phyloP scores from a whole-genome alignment of 2,329 filamentous ascomycete species.

The Stromatinia cepivora region DNA sequence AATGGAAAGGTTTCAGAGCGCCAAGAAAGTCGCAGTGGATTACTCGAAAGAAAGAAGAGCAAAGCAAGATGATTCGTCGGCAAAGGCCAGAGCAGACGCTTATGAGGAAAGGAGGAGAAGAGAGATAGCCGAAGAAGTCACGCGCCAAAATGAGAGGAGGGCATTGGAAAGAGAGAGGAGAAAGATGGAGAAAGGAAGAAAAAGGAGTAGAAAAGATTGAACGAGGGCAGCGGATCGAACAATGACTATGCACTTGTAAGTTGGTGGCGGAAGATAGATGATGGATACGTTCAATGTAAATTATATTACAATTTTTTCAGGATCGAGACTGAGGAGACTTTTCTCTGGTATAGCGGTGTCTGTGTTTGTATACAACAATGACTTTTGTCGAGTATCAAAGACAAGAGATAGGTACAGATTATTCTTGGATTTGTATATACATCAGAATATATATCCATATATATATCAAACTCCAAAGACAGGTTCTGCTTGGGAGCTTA shows the following conservation, averaged over 20 bases:
- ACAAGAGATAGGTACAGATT: neutral
- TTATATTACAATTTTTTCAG: neutral
- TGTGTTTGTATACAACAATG: neutral
- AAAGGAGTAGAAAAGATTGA: neutral
- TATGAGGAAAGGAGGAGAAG: conserved; percentile 12
- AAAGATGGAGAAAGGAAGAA: neutral
- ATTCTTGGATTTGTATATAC: neutral
- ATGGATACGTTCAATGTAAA: conserved; percentile 12
- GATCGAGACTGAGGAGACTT: neutral
- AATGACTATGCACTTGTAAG: neutral
- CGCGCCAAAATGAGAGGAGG: conserved; percentile 1
- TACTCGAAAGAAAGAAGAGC: conserved; percentile 7
- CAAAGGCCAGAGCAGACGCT: conserved; percentile 4
- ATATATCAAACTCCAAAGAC: neutral
- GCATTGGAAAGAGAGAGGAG: conserved; percentile 12
- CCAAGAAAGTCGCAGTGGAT: neutral
- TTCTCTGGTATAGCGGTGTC: neutral
- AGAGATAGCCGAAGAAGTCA: conserved; percentile 4
- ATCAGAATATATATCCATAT: neutral
- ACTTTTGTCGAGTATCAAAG: neutral
- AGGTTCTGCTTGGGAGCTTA: too few species aligned
- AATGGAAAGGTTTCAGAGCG: conserved; percentile 10
- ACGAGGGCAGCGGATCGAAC: neutral
- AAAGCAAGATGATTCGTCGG: conserved; percentile 10
- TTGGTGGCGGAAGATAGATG: neutral